Evolutionary conservation across 306 rosid species (phyloP).

Genomic region (Citrullus mucosospermus): DNA sequence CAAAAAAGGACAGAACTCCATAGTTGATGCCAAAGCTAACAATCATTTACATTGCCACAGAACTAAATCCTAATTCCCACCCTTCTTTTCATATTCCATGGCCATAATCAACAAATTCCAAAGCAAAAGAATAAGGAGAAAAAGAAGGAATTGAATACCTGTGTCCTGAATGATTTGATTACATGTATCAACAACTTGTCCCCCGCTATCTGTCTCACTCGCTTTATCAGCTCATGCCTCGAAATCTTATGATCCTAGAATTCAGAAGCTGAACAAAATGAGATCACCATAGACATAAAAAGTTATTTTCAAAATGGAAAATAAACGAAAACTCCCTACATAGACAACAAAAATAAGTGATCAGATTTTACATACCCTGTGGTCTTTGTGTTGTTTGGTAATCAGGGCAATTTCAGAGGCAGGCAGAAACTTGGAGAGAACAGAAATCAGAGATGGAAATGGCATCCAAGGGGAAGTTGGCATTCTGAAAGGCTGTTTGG

Average conservation of each 20-base stretch:
- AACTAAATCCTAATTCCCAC: neutral
- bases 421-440: slow-evolving; percentile 49
- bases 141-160: slow-evolving; percentile 20
- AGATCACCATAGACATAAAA: neutral
- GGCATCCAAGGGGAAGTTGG: slow-evolving; percentile 92
- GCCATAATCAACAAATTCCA: neutral
- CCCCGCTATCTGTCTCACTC: slow-evolving; percentile 56
- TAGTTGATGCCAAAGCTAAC: neutral
- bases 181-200: slow-evolving; percentile 46
- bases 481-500: slow-evolving; percentile 20
- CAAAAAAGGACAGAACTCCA: neutral
- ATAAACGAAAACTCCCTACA: neutral
- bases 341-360: neutral
- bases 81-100: neutral
- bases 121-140: neutral
- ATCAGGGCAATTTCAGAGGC: slow-evolving; percentile 25
- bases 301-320: neutral
- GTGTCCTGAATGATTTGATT: slow-evolving; percentile 47
- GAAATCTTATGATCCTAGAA: slow-evolving; percentile 50
- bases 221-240: slow-evolving; percentile 39
- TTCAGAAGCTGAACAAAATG: neutral
- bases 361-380: slow-evolving; percentile 27
- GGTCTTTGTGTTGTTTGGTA: slow-evolving; percentile 36
- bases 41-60: neutral
- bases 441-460: slow-evolving; percentile 42